Base-by-base conservation (phyloP, 306 rosid species). In the Abrus precatorius region DNA sequence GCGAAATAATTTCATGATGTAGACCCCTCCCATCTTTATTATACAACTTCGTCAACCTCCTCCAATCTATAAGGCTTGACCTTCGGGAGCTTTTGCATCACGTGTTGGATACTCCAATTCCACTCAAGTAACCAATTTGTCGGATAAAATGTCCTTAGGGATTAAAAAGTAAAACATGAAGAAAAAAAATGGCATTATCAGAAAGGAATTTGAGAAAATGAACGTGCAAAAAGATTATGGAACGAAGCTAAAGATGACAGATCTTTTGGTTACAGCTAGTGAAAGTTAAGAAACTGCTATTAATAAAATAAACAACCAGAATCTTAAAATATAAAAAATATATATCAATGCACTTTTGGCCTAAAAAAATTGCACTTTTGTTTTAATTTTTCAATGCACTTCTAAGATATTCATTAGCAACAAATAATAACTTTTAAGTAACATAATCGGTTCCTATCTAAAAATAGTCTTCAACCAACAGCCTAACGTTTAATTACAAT, bases 91-190 rank as follows among this genome's bases (percentile, higher is more conserved):
- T 72, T 72, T 38, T 29, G 69, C 56, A 12, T n/a, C 79, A 59
- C 69, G 69, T 41, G 56, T 32, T 75, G 59, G 0, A 61, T 5
- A 14, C 45, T 60, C 60, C 45, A n/a, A 47, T 32, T 45, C 57
- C 33, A 75, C 70, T 75, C 53, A 38, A 3, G 13, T 30, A 74
- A 75, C 60, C 60, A 61, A 8, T n/a, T 47, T 44, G 38, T 52
- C 65, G 36, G 50, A 36, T 68, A 69, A 69, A 53, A 70, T 10
- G n/a, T 6, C 61, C 75, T 20, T 36, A 36, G 1, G 5, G 3
- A 50, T 9, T 40, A 53, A 67, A 34, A n/a, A 9, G 41, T 28
- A 43, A 29, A 14, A 2, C 36, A 3, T 73, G 4, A 41, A 38
- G 11, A 48, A 5, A 9, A 9, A 9, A 9, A 67, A 67, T 27